Conservation (phyloP, 441 rosid species). For the Populus hybrid region DNA sequence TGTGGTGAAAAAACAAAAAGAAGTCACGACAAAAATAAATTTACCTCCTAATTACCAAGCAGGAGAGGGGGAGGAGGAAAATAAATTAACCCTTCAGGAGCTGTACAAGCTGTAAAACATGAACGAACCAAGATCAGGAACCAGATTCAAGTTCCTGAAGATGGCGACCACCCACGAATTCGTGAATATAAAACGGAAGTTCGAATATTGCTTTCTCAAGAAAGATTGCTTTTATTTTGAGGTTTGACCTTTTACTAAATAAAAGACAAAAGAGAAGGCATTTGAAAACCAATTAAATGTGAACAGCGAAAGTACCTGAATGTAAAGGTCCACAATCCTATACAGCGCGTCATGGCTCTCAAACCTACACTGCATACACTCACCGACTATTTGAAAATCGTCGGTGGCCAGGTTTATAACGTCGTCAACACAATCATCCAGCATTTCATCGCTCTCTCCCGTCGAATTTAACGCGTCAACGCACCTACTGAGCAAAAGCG, state of each 20-base stretch:
- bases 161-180: no score
- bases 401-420: conserved; percentile 39
- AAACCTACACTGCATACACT: conserved; percentile 49
- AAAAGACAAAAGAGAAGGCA: no score
- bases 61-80: no score
- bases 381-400: conserved; percentile 48
- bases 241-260: no score
- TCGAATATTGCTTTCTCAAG: no score
- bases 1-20: conserved; percentile 8
- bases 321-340: conserved; percentile 53
- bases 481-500: conserved; percentile 53
- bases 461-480: conserved; percentile 39
- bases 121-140: no score
- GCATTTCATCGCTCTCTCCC: conserved; percentile 28
- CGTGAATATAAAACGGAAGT: no score
- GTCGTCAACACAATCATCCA: conserved; percentile 44
- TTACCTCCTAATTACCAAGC: not conserved
- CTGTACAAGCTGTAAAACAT: no score
- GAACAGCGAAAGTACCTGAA: conserved; percentile 42
- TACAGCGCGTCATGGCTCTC: conserved; percentile 64
- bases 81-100: no score
- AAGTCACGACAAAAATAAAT: not conserved
- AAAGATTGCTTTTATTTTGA: no score
- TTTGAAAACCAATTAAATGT: no score
- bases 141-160: no score